Base-by-base conservation (phyloP, 2,329 filamentous ascomycete species). In the Penicillium sp. region DNA sequence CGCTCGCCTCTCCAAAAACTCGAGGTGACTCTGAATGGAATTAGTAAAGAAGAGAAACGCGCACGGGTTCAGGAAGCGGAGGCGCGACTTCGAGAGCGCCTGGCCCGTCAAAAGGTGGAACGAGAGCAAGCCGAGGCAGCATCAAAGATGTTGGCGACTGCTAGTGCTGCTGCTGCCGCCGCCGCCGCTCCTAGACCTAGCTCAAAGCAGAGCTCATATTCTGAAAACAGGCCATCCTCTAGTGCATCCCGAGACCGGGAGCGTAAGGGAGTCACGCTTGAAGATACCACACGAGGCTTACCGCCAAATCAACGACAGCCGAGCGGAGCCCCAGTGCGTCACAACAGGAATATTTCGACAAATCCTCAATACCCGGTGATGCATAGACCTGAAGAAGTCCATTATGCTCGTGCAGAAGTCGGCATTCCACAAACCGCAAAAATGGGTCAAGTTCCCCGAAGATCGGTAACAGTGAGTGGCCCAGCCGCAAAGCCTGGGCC, bases 21-120 rank as follows among this genome's bases (percentile, higher is more conserved):
- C 65, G 93, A 99, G 79, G 86, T 91, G 69, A 95, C 91, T 68
- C 83, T 98, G 69, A 90, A 89, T 74, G 92, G 90, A 76, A 93
- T 97, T 75, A 96, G 90, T 73, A 98, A 97, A 74, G 93, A 97
- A 77, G 93, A 97, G 76, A 96, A 96, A 75, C 85, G 93, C 62
- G 92, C 92, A 9, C 85, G 91, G 47, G 86, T 93, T 4, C 85
- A 92, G 71, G 90, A 93, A 67, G 92, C 92, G 6, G 93, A 97
- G 73, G 82, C 87, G 64, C 84, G 85, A 44, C 84, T 88, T 19
- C 85, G 87, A 65, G 88, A 93, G 68, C 70, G 72, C 4, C 69
- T 77, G 55, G 71, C 72, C 29, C 69, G 66, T 26, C 67, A 69
- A 35, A 68, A 72, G 25, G 62, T 63, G 9, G 65, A 67, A 26